phyloP scores from a whole-genome alignment of 768 basidiomycete genomes.

The Mycena pura region DNA sequence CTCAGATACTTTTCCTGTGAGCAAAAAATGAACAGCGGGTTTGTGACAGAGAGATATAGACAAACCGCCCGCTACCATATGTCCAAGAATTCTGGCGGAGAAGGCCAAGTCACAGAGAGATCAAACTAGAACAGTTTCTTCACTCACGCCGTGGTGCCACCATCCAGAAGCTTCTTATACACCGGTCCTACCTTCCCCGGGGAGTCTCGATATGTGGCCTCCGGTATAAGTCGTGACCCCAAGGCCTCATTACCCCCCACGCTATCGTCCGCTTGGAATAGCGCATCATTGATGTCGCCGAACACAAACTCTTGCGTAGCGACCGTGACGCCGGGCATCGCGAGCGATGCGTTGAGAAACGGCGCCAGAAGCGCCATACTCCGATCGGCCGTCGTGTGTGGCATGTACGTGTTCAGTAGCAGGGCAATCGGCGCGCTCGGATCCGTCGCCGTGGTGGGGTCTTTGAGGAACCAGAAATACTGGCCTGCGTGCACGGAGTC shows the following conservation, averaged over 20 bases:
- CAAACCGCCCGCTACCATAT: conserved; percentile 31
- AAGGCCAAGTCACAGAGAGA: conserved; percentile 8
- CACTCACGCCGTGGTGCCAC: too few relatives aligned
- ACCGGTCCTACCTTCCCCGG: conserved; percentile 23
- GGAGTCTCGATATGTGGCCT: conserved; percentile 19
- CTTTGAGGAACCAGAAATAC: conserved; percentile 37
- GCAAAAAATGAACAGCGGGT: background rate
- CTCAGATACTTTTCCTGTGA: conserved; percentile 29
- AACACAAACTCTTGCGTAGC: background rate
- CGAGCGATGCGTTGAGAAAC: conserved; percentile 24
- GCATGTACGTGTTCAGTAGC: conserved; percentile 29
- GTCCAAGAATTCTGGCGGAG: conserved; percentile 21
- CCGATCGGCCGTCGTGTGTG: conserved; percentile 4
- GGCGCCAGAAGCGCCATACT: conserved; percentile 26
- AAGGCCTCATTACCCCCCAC: conserved; percentile 17
- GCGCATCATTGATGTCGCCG: conserved; percentile 19
- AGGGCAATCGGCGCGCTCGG: conserved; percentile 17
- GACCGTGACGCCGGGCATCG: conserved; percentile 21
- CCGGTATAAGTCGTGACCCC: conserved; percentile 27
- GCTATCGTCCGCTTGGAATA: conserved; percentile 20
- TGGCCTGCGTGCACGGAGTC: conserved; percentile 38
- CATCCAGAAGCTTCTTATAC: too few relatives aligned
- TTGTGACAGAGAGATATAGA: background rate
- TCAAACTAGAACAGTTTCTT: too few relatives aligned
- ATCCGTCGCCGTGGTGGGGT: conserved; percentile 1